Evolutionary conservation across 2,329 filamentous ascomycete species (phyloP).

Genomic region (Fusarium tjaetaba): DNA sequence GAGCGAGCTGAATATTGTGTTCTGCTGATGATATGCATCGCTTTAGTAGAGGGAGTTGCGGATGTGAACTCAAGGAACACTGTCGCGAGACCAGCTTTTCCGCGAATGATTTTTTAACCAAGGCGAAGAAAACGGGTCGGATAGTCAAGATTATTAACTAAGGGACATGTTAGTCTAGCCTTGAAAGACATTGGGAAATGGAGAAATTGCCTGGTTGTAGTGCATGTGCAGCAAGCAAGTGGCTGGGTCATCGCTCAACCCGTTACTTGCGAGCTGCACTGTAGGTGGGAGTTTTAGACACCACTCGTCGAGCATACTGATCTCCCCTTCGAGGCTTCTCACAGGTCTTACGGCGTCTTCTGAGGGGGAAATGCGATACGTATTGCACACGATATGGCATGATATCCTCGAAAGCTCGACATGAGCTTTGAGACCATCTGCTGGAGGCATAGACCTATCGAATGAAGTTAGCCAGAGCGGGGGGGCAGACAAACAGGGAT

Average conservation of each 20-base stretch:
- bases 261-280: conserved; percentile 51
- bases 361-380: conserved; percentile 53
- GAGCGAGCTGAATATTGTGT: conserved; percentile 57
- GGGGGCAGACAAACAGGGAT: neutral
- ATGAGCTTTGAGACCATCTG: conserved; percentile 57
- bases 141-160: conserved; percentile 59
- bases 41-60: conserved; percentile 46
- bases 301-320: conserved; percentile 57
- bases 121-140: conserved; percentile 58
- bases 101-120: conserved; percentile 58
- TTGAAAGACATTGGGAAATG: neutral
- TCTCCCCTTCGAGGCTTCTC: conserved; percentile 52
- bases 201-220: conserved; percentile 52
- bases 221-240: conserved; percentile 60
- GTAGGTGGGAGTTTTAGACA: conserved; percentile 48
- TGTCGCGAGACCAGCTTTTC: conserved; percentile 50
- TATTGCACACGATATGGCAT: conserved; percentile 59
- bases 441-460: conserved; percentile 54
- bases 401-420: conserved; percentile 59
- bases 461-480: neutral
- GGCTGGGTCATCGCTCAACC: conserved; percentile 53
- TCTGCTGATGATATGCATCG: conserved; percentile 57
- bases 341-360: conserved; percentile 40
- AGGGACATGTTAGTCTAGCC: neutral
- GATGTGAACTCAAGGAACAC: conserved; percentile 36